phyloP scores from a whole-genome alignment of 116 monocot genomes.

The Posidonia oceanica region DNA sequence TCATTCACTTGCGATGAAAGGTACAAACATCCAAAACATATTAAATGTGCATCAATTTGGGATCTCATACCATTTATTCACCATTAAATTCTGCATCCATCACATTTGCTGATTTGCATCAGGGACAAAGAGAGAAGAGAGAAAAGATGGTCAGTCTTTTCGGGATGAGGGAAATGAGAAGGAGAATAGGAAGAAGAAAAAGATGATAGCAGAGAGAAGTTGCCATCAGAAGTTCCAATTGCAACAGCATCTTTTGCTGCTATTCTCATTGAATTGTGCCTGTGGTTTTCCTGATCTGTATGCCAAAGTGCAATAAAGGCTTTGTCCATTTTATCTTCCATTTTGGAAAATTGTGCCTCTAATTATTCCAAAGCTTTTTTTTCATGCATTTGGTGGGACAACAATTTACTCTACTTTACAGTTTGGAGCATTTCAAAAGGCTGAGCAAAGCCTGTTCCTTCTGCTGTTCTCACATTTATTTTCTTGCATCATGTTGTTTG shows the following conservation, averaged over 20 bases:
- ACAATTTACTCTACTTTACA: too few species aligned
- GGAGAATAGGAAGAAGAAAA: background rate
- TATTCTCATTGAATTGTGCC: slow-evolving; percentile 1
- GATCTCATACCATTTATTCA: background rate
- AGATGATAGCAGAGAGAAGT: background rate
- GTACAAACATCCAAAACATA: background rate
- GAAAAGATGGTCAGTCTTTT: background rate
- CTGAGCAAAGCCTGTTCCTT: too few species aligned
- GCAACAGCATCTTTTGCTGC: background rate
- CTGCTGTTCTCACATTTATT: too few species aligned
- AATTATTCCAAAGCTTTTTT: background rate
- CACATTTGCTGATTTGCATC: background rate
- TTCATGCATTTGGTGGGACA: too few species aligned
- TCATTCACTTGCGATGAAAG: background rate
- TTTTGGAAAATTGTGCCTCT: slow-evolving; percentile 1
- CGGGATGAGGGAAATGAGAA: background rate
- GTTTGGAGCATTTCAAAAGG: too few species aligned
- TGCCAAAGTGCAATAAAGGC: background rate
- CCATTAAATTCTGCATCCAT: slow-evolving; percentile 3
- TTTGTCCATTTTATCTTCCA: slow-evolving; percentile 2
- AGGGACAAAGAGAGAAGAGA: background rate
- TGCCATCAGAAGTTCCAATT: slow-evolving; percentile 2
- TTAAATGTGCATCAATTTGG: slow-evolving; percentile 1
- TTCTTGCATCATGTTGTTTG: too few species aligned
- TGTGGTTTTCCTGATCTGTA: background rate